phyloP scores from a whole-genome alignment of 75 land plant species.

The Sequoiadendron giganteum region DNA sequence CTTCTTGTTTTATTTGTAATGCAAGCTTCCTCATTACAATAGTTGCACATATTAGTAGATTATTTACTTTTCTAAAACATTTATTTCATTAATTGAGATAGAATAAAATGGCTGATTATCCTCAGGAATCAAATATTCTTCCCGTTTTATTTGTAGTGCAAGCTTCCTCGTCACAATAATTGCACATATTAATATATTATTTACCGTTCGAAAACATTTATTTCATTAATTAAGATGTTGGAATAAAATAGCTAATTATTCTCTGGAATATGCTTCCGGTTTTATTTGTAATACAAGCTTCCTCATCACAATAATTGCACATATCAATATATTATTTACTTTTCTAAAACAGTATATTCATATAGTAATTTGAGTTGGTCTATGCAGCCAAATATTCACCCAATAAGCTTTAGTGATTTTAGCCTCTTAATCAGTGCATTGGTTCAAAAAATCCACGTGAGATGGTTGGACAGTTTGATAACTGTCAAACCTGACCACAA shows the following conservation, averaged over 20 bases:
- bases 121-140: neutral
- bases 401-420: neutral
- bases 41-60: neutral
- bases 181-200: neutral
- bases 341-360: neutral
- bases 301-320: neutral
- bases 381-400: neutral
- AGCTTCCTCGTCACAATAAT: neutral
- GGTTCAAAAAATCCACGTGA: neutral
- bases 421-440: neutral
- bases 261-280: neutral
- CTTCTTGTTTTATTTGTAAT: neutral
- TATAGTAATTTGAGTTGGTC: neutral
- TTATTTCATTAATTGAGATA: neutral
- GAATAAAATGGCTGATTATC: neutral
- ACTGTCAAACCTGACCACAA: no score
- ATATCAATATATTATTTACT: neutral
- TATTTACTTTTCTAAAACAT: neutral
- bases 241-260: neutral
- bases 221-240: neutral
- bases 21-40: neutral
- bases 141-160: neutral
- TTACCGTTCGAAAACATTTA: neutral
- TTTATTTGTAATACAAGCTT: neutral
- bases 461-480: no score